Base-by-base conservation (phyloP, 2,329 filamentous ascomycete species). In the Talaromyces verruculosus region DNA sequence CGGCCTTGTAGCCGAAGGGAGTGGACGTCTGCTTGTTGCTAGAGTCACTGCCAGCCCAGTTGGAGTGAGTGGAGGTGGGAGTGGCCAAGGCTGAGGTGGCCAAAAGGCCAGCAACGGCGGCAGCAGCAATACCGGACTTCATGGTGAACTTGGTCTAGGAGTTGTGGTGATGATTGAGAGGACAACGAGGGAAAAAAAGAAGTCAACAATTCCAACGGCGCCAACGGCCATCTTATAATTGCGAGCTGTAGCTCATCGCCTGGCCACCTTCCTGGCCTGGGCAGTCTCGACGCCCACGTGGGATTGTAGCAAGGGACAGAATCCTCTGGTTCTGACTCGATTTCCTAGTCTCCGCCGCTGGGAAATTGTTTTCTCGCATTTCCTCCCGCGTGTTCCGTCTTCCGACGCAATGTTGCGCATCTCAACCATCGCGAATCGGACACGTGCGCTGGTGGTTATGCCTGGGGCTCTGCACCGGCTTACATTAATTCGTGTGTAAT, bases 131-230 rank as follows among this genome's bases (percentile, higher is more conserved):
- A 47, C 45, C 61, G 19, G 65, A 60, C 65, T 66, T 66, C 65
- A 66, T 66, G 45, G 5, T 43, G 61, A 43, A 10, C 39, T n/a
- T 43, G 68, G 87, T 83, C 95, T 87, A 76, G 88, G 91, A 81
- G n/a, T 13, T 58, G 5, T 5, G 35, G 19, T 8, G 22, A 37
- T 33, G n/a, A 13, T 33, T 57, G 62, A 58, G 35, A 55, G 15
- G 17, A 41, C 57, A 45, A n/a, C 22, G 15, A 17, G 17, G 57
- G 30, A 19, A 30, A 19, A 43, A 57, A 28, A 22, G 22, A 37
- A 10, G 6, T 30, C 15, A 13, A 17, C 25, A 1, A 28, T 33
- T 15, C 10, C 17, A 57, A 37, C 17, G 33, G 53, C 30, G n/a
- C 33, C 11, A 15, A 15, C 53, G n/a, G 33, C 15, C 11, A 25